These are phyloP conservation scores for Candida wancherniae DNA, from an alignment of 805 yeast genomes.

Conservation along the genomic window DNA sequence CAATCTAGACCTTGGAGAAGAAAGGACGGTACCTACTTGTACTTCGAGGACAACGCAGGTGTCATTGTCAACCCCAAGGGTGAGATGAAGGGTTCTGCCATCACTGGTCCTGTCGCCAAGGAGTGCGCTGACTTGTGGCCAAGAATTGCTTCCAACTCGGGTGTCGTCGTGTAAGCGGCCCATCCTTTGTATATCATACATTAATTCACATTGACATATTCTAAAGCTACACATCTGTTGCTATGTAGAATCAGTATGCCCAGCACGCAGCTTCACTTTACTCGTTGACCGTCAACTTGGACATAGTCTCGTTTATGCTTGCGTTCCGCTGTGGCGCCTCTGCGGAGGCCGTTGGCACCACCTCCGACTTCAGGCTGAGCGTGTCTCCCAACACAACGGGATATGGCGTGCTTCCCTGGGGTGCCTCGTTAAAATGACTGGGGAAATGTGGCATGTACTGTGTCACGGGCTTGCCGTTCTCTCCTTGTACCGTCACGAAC, in stretches of 20 bases:
- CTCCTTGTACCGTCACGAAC: conserved; percentile 6
- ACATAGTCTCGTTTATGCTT: conserved; percentile 5
- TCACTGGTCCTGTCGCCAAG: conserved; percentile 99
- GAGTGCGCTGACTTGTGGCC: conserved; percentile 99
- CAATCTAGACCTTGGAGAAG: conserved; percentile 99
- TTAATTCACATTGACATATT: conserved; percentile 15
- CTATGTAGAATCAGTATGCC: conserved; percentile 1
- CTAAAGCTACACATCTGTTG: background rate
- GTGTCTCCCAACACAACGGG: conserved; percentile 14
- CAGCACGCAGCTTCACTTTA: no score
- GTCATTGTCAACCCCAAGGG: conserved; percentile 99
- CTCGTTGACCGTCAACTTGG: conserved; percentile 8
- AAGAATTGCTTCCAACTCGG: conserved; percentile 99
- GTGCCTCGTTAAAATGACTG: conserved; percentile 6
- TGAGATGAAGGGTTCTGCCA: conserved; percentile 99
- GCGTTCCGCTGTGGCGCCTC: conserved; percentile 4
- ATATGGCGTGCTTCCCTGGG: conserved; percentile 8
- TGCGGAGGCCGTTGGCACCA: background rate
- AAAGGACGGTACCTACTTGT: conserved; percentile 98
- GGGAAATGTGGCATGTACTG: conserved; percentile 13
- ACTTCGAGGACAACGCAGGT: conserved; percentile 99
- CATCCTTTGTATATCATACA: conserved; percentile 17
- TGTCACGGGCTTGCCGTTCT: conserved; percentile 5
- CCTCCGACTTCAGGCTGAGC: conserved; percentile 2
- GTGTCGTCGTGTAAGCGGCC: conserved; percentile 90